phyloP scores from a whole-genome alignment of 1,284 basidiomycete species.

The Trichosporon ovoides region DNA sequence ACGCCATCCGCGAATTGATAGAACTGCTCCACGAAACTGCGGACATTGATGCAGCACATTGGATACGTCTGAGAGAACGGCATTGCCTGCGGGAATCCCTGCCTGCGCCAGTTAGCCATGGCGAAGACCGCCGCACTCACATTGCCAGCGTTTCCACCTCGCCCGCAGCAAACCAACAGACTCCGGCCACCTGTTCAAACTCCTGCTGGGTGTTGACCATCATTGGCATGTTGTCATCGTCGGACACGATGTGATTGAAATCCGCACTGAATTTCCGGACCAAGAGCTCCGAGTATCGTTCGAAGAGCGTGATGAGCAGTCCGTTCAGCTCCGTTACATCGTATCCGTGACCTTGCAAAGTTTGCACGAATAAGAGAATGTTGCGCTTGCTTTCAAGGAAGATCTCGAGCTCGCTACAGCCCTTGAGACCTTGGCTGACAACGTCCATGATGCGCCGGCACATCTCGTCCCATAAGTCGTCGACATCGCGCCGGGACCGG shows the following conservation, averaged over 20 bases:
- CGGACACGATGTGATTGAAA: constrained; percentile 74
- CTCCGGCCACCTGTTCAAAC: constrained; percentile 68
- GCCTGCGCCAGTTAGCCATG: constrained; percentile 51
- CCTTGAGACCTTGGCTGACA: constrained; percentile 67
- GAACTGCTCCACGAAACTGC: constrained; percentile 89
- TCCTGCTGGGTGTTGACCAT: constrained; percentile 67
- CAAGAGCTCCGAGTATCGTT: constrained; percentile 79
- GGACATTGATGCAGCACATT: constrained; percentile 91
- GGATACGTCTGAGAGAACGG: constrained; percentile 97
- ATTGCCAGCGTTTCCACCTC: constrained; percentile 61
- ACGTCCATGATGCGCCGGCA: constrained; percentile 71
- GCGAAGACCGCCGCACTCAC: constrained; percentile 53
- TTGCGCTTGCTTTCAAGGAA: constrained; percentile 81
- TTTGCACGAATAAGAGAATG: constrained; percentile 83
- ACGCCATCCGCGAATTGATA: constrained; percentile 95
- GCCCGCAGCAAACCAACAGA: constrained; percentile 74
- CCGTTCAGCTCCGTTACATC: constrained; percentile 75
- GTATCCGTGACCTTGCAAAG: constrained; percentile 81
- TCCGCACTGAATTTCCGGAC: constrained; percentile 75
- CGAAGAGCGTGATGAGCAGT: constrained; percentile 81
- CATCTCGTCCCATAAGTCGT: constrained; percentile 93
- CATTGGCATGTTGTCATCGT: constrained; percentile 92
- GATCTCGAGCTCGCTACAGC: constrained; percentile 73
- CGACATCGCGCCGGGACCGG: constrained; percentile 81
- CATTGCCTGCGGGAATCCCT: constrained; percentile 66